These are phyloP conservation scores for Venturia aucupariae DNA, from an alignment of 2,329 filamentous ascomycete species.

Conservation along the genomic window DNA sequence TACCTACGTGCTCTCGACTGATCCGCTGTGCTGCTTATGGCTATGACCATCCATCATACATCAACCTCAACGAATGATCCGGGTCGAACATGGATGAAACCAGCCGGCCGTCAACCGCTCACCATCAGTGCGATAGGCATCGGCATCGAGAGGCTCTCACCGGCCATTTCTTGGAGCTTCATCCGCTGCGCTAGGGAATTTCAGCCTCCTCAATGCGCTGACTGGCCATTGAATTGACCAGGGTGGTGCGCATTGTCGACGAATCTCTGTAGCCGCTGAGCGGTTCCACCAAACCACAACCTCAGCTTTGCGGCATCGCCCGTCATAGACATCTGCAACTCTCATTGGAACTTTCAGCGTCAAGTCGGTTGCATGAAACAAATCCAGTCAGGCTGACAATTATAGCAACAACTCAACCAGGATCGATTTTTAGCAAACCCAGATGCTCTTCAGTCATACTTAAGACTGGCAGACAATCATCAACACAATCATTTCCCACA, in stretches of 20 bases:
- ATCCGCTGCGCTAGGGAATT: conserved; percentile 3
- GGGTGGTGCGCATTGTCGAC: conserved; percentile 9
- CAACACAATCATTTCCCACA: conserved; percentile 9
- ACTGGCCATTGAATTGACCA: not conserved
- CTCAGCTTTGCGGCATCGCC: not conserved
- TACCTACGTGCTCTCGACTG: too few relatives aligned
- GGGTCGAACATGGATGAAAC: not conserved
- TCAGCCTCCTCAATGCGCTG: not conserved
- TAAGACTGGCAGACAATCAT: conserved; percentile 10
- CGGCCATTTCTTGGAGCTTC: conserved; percentile 4
- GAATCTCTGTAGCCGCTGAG: conserved; percentile 15
- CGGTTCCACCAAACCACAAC: conserved; percentile 2
- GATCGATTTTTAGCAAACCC: conserved; percentile 1
- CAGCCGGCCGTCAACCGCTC: not conserved
- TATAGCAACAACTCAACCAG: conserved; percentile 7
- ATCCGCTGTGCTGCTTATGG: too few relatives aligned
- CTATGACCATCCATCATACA: not conserved
- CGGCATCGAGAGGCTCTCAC: conserved; percentile 9
- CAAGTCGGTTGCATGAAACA: conserved; percentile 4
- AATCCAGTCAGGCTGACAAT: not conserved
- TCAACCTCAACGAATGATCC: not conserved
- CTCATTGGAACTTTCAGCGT: conserved; percentile 11
- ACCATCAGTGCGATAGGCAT: too few relatives aligned
- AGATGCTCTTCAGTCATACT: conserved; percentile 5
- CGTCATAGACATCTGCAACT: not conserved